Conservation (phyloP, 257 asterid species). For the Paulownia fortunei region DNA sequence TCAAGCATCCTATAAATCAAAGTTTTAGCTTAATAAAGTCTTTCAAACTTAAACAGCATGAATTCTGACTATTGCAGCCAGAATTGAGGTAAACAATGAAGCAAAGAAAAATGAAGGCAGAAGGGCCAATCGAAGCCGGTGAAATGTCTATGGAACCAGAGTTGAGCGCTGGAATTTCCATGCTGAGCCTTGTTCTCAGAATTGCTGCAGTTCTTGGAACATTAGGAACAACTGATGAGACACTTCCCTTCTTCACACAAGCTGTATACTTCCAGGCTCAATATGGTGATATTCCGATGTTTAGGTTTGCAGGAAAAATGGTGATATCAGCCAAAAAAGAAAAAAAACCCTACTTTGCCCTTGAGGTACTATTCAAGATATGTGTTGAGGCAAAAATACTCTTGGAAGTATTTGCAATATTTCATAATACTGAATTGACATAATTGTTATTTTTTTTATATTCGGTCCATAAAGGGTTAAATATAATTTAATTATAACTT, state of each 20-base stretch:
- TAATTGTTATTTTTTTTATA: too few species aligned
- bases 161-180: constrained; percentile 51
- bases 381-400: too few species aligned
- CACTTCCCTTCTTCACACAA: constrained; percentile 72
- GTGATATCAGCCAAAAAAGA: too few species aligned
- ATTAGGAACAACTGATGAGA: constrained; percentile 63
- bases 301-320: too few species aligned
- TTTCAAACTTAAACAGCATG: not conserved
- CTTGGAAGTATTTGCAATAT: too few species aligned
- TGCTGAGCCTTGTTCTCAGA: constrained; percentile 64
- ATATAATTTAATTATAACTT: too few species aligned
- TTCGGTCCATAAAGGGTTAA: too few species aligned
- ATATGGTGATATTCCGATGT: constrained; percentile 67
- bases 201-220: constrained; percentile 63
- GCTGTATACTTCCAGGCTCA: constrained; percentile 65
- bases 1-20: too few species aligned
- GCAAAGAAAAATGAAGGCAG: constrained; percentile 49
- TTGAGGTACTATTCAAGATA: too few species aligned
- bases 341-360: too few species aligned
- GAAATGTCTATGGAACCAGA: constrained; percentile 20
- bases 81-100: not conserved
- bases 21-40: too few species aligned
- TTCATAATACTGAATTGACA: too few species aligned
- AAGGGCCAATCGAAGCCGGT: constrained; percentile 42
- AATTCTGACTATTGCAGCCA: constrained; percentile 3